Evolutionary conservation across 345 rosid species (phyloP).

Genomic region (Murraya paniculata): DNA sequence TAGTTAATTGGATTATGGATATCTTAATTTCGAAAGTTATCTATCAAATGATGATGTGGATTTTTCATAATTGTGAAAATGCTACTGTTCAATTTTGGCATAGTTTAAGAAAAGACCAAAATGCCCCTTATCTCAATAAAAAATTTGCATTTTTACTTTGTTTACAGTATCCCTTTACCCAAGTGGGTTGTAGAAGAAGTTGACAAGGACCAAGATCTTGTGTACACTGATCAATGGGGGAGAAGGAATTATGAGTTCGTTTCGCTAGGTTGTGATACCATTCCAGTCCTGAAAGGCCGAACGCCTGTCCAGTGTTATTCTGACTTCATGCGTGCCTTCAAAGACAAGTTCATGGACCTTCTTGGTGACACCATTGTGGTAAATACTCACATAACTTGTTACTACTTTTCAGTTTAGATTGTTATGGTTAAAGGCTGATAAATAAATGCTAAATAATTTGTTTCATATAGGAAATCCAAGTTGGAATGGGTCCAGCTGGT

Average conservation of each 20-base stretch:
- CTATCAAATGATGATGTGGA: not conserved
- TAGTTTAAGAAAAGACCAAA: no score
- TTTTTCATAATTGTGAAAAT: no score
- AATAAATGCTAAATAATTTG: constrained; percentile 5
- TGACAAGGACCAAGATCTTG: constrained; percentile 66
- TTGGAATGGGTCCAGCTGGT: constrained; percentile 99
- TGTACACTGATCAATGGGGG: constrained; percentile 99
- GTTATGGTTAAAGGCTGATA: not conserved
- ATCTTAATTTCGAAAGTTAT: not conserved
- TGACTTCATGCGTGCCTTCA: constrained; percentile 93
- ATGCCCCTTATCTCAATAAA: no score
- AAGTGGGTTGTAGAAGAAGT: constrained; percentile 85
- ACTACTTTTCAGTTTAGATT: not conserved
- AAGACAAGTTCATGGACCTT: constrained; percentile 71
- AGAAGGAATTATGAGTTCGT: constrained; percentile 86
- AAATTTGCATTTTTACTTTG: not conserved
- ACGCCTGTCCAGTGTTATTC: constrained; percentile 90
- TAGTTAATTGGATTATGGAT: not conserved
- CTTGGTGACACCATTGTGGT: constrained; percentile 95
- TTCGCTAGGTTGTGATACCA: constrained; percentile 88
- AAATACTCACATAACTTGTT: constrained; percentile 12
- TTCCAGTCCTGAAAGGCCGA: constrained; percentile 85
- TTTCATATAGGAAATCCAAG: constrained; percentile 81
- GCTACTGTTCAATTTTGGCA: no score
- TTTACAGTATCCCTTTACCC: constrained; percentile 78